Base-by-base conservation (phyloP, 805 yeast species). In the Vanderwaltozyma verrucispora region DNA sequence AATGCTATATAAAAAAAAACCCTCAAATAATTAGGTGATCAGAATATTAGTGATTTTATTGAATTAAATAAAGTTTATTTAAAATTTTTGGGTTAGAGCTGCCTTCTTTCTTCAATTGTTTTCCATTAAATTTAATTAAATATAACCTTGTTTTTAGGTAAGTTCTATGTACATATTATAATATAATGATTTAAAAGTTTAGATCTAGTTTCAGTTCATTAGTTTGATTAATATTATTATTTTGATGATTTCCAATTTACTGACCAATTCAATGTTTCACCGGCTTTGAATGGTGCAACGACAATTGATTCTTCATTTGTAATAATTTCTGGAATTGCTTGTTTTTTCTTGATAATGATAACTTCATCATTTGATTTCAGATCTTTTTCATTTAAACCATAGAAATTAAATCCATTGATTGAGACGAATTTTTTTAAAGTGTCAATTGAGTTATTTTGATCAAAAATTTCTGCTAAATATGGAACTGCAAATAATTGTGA, bases 381-480 rank as follows among this genome's bases (percentile, higher is more conserved):
- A 18, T 71, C 68, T 1, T 62, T 60, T 28, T 63, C 66, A 19
- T 59, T 54, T n/a, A 83, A 61, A 14, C 66, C 69, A 57, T 92
- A 92, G 57, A 89, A 92, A 0, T 54, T 40, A 50, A 72, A 65
- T 32, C 96, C 96, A 59, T 72, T 72, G 29, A 76, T 79, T 21
- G 81, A 72, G 14, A 85, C 95, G 59, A 92, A 92, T 24, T 65
- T 73, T 50, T 72, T 76, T 48, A 92, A 67, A 40, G 72, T 73
- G 31, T 79, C 79, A 31, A 92, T 62, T 43, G 76, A 72, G 12
- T 72, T 77, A 15, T 63, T 69, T 37, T 68, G 60, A 20, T 83
- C 94, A 52, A 94, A 92, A 1, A 83, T 74, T 58, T 88, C 81
- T 3, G 97, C 96, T 20, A 92, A 64, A 47, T 89, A 92, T 8